Evolutionary conservation across 768 basidiomycete species (phyloP).

Genomic region (Xerocomus spinulosus): DNA sequence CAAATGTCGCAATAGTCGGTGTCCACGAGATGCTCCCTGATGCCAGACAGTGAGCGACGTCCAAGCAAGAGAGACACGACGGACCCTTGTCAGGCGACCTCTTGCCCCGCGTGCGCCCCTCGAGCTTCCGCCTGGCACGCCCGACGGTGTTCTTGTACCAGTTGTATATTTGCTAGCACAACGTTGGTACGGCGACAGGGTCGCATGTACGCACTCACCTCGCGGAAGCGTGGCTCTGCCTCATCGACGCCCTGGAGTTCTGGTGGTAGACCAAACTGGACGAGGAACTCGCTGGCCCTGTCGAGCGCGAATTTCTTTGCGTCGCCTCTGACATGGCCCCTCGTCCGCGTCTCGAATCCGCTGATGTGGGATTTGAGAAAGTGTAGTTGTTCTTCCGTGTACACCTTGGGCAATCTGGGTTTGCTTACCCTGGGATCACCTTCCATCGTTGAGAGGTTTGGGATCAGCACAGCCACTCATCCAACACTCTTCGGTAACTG

Average conservation of each 20-base stretch:
- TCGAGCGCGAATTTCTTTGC: conserved; percentile 67
- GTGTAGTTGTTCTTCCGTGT: conserved; percentile 58
- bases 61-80: background rate
- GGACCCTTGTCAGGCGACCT: conserved; percentile 50
- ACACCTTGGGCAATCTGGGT: conserved; percentile 60
- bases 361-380: conserved; percentile 50
- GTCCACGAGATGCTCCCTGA: conserved; percentile 35
- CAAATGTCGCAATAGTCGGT: conserved; percentile 37
- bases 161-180: conserved; percentile 55
- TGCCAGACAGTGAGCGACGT: background rate
- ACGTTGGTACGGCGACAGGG: background rate
- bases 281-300: conserved; percentile 57
- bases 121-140: conserved; percentile 52
- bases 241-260: conserved; percentile 54
- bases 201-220: conserved; percentile 34
- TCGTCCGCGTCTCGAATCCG: conserved; percentile 57
- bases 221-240: conserved; percentile 55
- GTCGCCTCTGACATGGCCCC: conserved; percentile 59
- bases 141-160: conserved; percentile 73
- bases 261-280: conserved; percentile 51
- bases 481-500: no score
- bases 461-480: conserved; percentile 19
- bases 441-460: conserved; percentile 29
- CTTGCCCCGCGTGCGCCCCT: conserved; percentile 49
- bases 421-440: conserved; percentile 63